Base-by-base conservation (phyloP, 805 yeast species). In the Ogataea nakhonphanomensis region DNA sequence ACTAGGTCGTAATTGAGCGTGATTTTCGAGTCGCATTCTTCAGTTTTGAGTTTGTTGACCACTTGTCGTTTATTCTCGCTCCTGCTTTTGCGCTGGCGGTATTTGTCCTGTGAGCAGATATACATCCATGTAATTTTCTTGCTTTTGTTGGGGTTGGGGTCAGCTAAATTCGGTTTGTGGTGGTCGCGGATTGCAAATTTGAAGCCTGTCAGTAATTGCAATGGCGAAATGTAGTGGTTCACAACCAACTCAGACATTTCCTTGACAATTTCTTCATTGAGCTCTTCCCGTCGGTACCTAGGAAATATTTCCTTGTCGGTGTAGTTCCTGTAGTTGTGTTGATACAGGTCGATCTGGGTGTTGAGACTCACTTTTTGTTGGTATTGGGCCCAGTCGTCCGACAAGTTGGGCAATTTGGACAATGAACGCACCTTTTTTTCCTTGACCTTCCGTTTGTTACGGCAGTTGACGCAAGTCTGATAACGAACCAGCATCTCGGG, bases 101-200 rank as follows among this genome's bases (percentile, higher is more conserved):
- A 48, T 33, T 56, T 60, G 43, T 70, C 75, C 39, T 70, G 74
- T 2, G 72, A 66, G 42, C 75, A 70, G 22, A 70, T 62, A 41
- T 66, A 70, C 65, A 63, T 67, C 60, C 71, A 69, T 1, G 71
- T 57, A 27, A 69, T 58, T 44, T 66, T 69, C 38, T 67, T 67
- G 7, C 66, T 54, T 43, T 63, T 65, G 27, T 64, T 55, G 5
- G 70, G 70, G 25, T 68, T 69, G 4, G 51, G 42, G 31, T 59
- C 61, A 7, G 45, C 34, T 21, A 61, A 34, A 17, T 53, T 46
- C 11, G 63, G 61, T 49, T 69, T 67, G 46, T 70, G 75, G 45
- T 62, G 69, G 45, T 70, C 75, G 36, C 75, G 56, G 9, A 69
- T 66, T 0, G 73, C 70, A 43, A 69, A 69, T 37, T 65, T 59